Evolutionary conservation across 2,329 filamentous ascomycete species (phyloP).

Genomic region (Fusarium humuli): DNA sequence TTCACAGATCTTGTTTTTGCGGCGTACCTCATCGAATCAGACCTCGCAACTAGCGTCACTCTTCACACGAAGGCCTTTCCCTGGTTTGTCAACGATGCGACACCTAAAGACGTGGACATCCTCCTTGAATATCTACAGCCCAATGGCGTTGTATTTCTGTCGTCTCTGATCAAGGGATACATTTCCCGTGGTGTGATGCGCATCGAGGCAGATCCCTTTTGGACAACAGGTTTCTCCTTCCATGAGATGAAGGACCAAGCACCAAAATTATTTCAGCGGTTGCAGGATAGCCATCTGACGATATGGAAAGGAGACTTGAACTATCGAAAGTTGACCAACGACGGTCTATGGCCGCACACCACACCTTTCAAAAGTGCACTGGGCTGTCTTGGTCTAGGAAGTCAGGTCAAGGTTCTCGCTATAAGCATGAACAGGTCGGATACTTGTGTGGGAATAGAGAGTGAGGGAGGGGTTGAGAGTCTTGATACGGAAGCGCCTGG

Average conservation of each 20-base stretch:
- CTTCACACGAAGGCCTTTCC: constrained; percentile 2
- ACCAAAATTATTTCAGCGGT: neutral
- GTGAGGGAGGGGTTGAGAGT: neutral
- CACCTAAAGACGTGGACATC: neutral
- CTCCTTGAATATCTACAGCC: neutral
- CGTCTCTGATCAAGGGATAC: neutral
- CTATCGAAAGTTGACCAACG: constrained; percentile 16
- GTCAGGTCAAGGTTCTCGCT: neutral
- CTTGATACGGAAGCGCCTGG: neutral
- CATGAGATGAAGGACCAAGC: constrained; percentile 1
- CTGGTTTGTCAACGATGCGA: constrained; percentile 1
- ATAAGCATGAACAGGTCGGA: constrained; percentile 16
- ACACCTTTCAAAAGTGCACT: constrained; percentile 5
- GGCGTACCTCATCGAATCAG: constrained; percentile 10
- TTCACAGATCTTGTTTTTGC: constrained; percentile 7
- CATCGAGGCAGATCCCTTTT: constrained; percentile 10
- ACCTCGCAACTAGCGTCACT: constrained; percentile 1
- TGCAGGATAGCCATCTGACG: constrained; percentile 1
- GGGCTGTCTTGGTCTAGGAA: neutral
- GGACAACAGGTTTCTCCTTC: constrained; percentile 8
- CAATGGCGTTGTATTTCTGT: neutral
- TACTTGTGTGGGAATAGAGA: constrained; percentile 11
- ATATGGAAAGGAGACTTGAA: constrained; percentile 21
- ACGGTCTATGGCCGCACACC: constrained; percentile 10
- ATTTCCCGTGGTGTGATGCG: neutral